Conservation (phyloP, 2,329 filamentous ascomycete genomes). For the Venturia carpophila region DNA sequence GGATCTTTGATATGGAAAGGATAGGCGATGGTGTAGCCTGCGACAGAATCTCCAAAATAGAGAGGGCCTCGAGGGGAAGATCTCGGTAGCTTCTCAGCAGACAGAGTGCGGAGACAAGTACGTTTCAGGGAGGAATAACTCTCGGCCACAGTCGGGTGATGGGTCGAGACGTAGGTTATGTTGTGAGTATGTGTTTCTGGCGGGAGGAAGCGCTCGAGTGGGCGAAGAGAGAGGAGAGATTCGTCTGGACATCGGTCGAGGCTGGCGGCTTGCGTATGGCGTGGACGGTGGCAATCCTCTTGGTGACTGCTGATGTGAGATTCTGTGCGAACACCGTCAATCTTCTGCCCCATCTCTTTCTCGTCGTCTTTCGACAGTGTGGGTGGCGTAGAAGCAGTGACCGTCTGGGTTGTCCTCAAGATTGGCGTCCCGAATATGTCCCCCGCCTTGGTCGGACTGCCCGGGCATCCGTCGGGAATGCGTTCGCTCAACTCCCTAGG, state of each 20-base stretch:
- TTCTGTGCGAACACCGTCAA: background rate
- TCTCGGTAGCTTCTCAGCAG: conserved; percentile 48
- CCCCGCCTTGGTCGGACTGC: conserved; percentile 42
- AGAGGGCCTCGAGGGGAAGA: conserved; percentile 51
- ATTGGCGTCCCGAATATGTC: conserved; percentile 47
- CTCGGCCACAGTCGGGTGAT: conserved; percentile 45
- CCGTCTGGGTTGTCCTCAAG: conserved; percentile 46
- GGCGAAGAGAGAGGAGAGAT: conserved; percentile 27
- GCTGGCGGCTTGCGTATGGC: background rate
- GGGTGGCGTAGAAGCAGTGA: conserved; percentile 37
- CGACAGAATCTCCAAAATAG: conserved; percentile 48
- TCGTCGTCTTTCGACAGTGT: background rate
- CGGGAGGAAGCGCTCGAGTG: conserved; percentile 31
- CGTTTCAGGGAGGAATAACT: conserved; percentile 49
- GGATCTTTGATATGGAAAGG: conserved; percentile 52
- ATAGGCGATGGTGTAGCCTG: conserved; percentile 53
- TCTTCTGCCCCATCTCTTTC: conserved; percentile 11
- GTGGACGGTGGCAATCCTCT: background rate
- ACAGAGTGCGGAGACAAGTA: conserved; percentile 51
- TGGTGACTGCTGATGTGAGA: background rate
- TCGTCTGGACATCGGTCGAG: background rate
- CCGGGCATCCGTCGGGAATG: conserved; percentile 46
- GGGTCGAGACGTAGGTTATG: conserved; percentile 51
- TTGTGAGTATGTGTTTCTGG: conserved; percentile 44
- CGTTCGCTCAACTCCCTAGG: conserved; percentile 47